A percentile compares a stretch with the other conserved stretches of the same genome.
Conservation (phyloP, 768 basidiomycete genomes). For the Pulveroboletus sp. region DNA sequence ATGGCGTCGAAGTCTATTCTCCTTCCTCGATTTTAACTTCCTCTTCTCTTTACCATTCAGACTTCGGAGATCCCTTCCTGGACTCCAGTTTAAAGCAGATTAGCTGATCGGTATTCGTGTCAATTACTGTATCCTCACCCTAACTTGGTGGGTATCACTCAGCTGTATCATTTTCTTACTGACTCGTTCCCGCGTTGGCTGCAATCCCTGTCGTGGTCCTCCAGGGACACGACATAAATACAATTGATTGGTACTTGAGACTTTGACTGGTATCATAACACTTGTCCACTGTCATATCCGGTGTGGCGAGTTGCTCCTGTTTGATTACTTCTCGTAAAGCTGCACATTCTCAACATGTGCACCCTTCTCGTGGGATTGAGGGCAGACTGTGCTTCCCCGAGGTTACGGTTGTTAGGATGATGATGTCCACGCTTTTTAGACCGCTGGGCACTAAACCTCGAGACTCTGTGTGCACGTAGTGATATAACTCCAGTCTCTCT, state of each 20-base stretch:
- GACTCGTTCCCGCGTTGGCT: neutral
- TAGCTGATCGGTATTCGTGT: slow-evolving; percentile 13
- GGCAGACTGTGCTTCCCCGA: neutral
- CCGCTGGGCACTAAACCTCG: neutral
- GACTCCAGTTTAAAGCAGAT: slow-evolving; percentile 31
- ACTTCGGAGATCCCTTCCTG: slow-evolving; percentile 54
- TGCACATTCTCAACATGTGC: neutral
- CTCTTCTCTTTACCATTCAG: slow-evolving; percentile 23
- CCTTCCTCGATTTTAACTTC: neutral
- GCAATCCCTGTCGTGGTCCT: neutral
- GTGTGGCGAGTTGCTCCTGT: neutral
- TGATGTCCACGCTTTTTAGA: neutral
- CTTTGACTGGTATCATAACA: neutral
- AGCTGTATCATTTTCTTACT: neutral
- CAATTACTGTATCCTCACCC: neutral
- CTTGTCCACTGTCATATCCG: slow-evolving; percentile 1
- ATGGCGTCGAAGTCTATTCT: neutral
- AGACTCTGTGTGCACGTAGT: neutral
- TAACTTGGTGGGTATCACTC: slow-evolving; percentile 6
- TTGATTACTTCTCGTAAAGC: neutral
- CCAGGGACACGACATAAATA: neutral
- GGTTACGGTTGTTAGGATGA: neutral
- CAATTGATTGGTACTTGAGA: neutral
- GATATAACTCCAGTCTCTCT: neutral
- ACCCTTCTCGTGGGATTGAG: neutral